Conservation (phyloP, 1,139 yeast species). For the Hyphopichia wangnamkhiaoensis region DNA sequence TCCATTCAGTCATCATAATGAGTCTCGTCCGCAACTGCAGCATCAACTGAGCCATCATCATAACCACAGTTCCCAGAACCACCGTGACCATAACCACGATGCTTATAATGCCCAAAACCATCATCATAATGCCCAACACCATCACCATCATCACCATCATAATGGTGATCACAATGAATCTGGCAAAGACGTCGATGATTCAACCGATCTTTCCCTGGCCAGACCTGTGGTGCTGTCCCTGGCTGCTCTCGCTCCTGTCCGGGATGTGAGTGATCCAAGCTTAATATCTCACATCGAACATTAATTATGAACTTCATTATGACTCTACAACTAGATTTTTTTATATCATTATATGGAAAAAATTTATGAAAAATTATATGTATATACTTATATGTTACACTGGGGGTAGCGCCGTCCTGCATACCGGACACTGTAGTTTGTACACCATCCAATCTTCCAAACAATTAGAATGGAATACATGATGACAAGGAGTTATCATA, state of each 20-base stretch:
- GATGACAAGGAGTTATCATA: conserved; percentile 93
- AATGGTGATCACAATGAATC: neutral
- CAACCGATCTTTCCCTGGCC: neutral
- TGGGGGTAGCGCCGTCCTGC: conserved; percentile 86
- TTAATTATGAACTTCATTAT: neutral
- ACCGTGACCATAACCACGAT: neutral
- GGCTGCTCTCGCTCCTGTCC: neutral
- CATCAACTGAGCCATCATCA: no score
- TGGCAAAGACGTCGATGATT: neutral
- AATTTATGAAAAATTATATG: neutral
- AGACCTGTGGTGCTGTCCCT: conserved; percentile 5
- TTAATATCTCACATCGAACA: neutral
- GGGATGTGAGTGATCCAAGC: neutral
- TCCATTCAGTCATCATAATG: no score
- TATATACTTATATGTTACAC: conserved; percentile 23
- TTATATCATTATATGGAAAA: neutral
- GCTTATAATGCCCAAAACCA: neutral
- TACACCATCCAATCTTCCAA: conserved; percentile 93
- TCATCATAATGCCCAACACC: neutral
- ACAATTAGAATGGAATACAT: conserved; percentile 85
- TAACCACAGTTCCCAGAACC: neutral
- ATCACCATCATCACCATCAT: conserved; percentile 1
- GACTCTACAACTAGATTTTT: no score
- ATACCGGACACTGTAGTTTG: conserved; percentile 90
- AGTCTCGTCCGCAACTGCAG: no score